Evolutionary conservation across 768 basidiomycete species (phyloP), one percentile per base, ranked within the genome.

Genomic region (Asterophora lycoperdoides): DNA sequence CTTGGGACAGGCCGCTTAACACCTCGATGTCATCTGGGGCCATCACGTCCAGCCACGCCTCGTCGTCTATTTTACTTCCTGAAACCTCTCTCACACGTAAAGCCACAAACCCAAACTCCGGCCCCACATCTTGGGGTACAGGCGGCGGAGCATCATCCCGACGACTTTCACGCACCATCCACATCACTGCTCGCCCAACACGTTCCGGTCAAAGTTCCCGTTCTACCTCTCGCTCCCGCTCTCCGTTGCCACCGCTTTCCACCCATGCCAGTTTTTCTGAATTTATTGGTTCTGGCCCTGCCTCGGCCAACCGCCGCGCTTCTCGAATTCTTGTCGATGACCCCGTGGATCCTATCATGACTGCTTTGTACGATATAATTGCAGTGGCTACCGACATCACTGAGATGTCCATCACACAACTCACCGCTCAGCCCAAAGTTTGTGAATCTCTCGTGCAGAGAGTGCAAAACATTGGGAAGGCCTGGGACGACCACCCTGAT

Each of bases 401-500:
- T 17, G 96, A 99, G 52, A 96, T 89, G 77, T 84, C 90, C 33
- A 76, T 93, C 50, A 75, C 84, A 3, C 85, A 92, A 55, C 82
- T 99, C 45, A 93, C 90, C 0, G 77, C 87, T 7, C 81, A 88
- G 54, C 85, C 94, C 43, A 92, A 93, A 64, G 65, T 81, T 34
- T 94, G 92, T 66, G 85, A 88, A 57, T 76, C 84, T 51, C 79
- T 94, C 52, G 93, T 99, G 18, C 89, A 91, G 62, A 79, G 90
- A 44, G 86, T 97, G 0, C 93, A 96, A 68, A 77, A 77, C 51
- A 89, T 97, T 54, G 96, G 96, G 55, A 88, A 84, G 63, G 86
- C 86, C 5, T 98, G 96, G 96, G 94, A 97, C 57, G 92, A 95
- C 43, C 91, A 97, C 68, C 91, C 93, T 17, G 93, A 97, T 64